Evolutionary conservation across 1,284 basidiomycete species (phyloP).

Genomic region (Trichosporon sp.): DNA sequence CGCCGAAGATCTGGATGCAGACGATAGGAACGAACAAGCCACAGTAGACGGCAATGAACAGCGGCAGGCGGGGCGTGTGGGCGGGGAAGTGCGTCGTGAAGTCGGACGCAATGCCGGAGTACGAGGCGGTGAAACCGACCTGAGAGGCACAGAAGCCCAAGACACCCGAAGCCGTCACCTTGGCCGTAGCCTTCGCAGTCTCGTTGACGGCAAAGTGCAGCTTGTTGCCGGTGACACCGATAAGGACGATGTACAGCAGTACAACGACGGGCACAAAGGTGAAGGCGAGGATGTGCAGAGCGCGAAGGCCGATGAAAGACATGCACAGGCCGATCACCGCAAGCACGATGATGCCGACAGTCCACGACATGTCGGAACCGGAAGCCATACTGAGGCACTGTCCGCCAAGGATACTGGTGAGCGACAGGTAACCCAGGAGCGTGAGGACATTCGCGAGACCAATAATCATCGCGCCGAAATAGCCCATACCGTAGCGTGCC

Average conservation of each 20-base stretch:
- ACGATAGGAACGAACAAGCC: conserved; percentile 68
- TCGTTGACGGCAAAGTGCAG: conserved; percentile 31
- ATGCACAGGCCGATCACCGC: conserved; percentile 67
- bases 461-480: conserved; percentile 61
- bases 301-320: conserved; percentile 52
- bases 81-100: conserved; percentile 47
- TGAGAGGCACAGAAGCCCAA: conserved; percentile 40
- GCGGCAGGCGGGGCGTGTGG: conserved; percentile 30
- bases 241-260: conserved; percentile 66
- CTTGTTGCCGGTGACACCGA: conserved; percentile 64
- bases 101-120: conserved; percentile 39
- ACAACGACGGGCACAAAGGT: conserved; percentile 52
- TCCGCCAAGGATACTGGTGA: conserved; percentile 72
- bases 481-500: conserved; percentile 71
- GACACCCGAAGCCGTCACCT: conserved; percentile 33
- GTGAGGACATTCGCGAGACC: conserved; percentile 60
- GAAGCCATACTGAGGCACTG: conserved; percentile 69
- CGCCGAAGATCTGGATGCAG: conserved; percentile 67
- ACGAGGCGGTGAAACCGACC: conserved; percentile 44
- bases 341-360: conserved; percentile 82
- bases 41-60: conserved; percentile 68
- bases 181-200: conserved; percentile 27
- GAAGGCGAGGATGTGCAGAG: conserved; percentile 45
- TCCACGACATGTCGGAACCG: conserved; percentile 52
- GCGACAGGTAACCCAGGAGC: conserved; percentile 66